Percentiles rank a stretch among this genome's conserved stretches.
Evolutionary conservation across 306 rosid species (phyloP).

Genomic region (Casuarina cunninghamiana): DNA sequence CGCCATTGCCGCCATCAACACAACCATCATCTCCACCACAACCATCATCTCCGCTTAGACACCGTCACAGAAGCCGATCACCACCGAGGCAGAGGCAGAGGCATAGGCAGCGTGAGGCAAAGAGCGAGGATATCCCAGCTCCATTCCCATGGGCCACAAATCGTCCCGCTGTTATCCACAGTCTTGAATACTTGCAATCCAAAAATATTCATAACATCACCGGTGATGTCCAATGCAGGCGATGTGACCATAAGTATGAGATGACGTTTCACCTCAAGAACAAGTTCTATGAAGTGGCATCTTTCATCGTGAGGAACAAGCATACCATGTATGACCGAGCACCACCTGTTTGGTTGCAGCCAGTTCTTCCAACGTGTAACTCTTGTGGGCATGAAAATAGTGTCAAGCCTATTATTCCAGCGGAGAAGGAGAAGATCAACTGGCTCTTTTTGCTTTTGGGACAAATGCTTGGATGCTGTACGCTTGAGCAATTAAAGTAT

Average conservation of each 20-base stretch:
- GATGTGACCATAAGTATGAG: not conserved
- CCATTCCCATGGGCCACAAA: slow-evolving; percentile 28
- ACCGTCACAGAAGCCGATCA: too few species aligned
- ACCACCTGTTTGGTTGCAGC: slow-evolving; percentile 23
- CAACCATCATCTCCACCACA: too few species aligned
- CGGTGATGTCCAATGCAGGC: slow-evolving; percentile 14
- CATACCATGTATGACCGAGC: slow-evolving; percentile 23
- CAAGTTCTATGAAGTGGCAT: not conserved
- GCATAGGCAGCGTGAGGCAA: too few species aligned
- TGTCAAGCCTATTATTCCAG: slow-evolving; percentile 6
- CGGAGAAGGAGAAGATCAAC: slow-evolving; percentile 25
- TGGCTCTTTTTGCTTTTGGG: slow-evolving; percentile 33
- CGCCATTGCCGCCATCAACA: too few species aligned
- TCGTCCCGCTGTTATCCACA: slow-evolving; percentile 8
- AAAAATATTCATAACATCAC: not conserved
- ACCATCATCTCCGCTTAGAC: too few species aligned
- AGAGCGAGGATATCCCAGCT: not conserved
- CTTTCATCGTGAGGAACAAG: not conserved
- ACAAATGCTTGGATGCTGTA: slow-evolving; percentile 26
- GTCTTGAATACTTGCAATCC: not conserved
- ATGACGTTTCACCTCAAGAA: not conserved
- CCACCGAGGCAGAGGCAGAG: too few species aligned
- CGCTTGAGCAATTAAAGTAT: slow-evolving; percentile 7
- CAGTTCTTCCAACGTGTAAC: slow-evolving; percentile 6
- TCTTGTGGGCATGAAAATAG: slow-evolving; percentile 13